Percentiles rank a stretch among this genome's conserved stretches.
Conservation (phyloP, 441 rosid genomes). For the Croton setiger region DNA sequence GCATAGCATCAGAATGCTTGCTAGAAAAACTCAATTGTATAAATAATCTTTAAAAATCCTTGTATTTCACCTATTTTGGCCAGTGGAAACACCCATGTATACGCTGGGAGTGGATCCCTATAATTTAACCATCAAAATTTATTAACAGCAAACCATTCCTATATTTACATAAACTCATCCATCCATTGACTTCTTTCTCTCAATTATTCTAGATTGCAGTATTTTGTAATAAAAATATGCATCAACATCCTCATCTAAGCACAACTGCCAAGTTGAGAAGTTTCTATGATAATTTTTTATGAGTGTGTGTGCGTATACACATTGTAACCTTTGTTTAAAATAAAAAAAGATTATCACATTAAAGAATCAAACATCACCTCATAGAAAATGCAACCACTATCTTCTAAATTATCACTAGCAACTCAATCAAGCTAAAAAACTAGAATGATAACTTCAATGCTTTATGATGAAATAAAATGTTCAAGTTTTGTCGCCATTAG, state of each 20-base stretch:
- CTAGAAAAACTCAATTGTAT: neutral
- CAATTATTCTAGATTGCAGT: neutral
- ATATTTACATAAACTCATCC: neutral
- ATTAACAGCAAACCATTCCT: too few relatives aligned
- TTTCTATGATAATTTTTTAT: neutral
- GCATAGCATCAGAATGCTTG: neutral
- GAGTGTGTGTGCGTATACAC: too few relatives aligned
- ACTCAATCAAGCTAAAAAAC: neutral
- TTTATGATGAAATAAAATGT: too few relatives aligned
- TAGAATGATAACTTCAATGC: neutral
- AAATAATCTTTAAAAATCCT: neutral
- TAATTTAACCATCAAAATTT: too few relatives aligned
- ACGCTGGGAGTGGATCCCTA: too few relatives aligned
- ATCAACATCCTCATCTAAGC: slow-evolving; percentile 5
- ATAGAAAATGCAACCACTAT: neutral
- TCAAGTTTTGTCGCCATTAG: too few relatives aligned
- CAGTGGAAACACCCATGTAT: too few relatives aligned
- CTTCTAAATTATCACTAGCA: neutral
- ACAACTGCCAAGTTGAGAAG: neutral
- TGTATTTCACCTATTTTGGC: too few relatives aligned
- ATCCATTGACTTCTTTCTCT: neutral
- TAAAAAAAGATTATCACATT: neutral
- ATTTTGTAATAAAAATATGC: neutral
- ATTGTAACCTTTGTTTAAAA: too few relatives aligned
- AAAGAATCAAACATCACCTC: neutral